These are phyloP conservation scores for Podaxis sp. DNA, from an alignment of 768 basidiomycete species.

Conservation along the genomic window DNA sequence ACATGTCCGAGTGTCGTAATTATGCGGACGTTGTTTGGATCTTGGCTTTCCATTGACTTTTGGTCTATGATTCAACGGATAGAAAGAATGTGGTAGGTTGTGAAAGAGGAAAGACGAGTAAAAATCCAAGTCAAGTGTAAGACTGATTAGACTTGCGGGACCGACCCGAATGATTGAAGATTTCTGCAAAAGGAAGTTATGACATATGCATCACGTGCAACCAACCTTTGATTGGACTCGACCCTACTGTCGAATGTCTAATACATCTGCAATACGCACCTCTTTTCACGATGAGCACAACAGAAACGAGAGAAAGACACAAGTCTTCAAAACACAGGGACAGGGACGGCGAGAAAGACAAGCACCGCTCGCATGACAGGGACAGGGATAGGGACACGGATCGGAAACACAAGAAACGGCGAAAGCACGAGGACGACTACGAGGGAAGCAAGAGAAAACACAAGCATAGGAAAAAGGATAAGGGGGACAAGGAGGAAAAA, in stretches of 20 bases:
- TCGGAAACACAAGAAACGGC: constrained; percentile 54
- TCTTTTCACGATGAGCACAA: background rate
- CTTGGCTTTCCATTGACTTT: constrained; percentile 33
- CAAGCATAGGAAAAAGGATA: constrained; percentile 45
- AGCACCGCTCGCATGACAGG: constrained; percentile 27
- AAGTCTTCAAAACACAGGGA: constrained; percentile 24
- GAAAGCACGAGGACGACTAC: constrained; percentile 45
- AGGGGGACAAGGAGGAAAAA: constrained; percentile 38
- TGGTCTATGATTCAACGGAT: background rate
- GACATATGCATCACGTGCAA: constrained; percentile 8
- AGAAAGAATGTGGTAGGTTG: constrained; percentile 10
- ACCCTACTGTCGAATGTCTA: background rate
- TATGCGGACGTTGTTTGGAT: constrained; percentile 60
- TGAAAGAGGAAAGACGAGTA: background rate
- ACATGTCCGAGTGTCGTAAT: constrained; percentile 89
- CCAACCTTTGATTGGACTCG: no score
- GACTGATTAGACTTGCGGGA: constrained; percentile 12
- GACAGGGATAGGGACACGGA: constrained; percentile 38
- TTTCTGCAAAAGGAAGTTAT: constrained; percentile 14
- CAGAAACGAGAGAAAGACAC: constrained; percentile 30
- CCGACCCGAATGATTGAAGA: constrained; percentile 9
- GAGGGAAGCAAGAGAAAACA: constrained; percentile 27
- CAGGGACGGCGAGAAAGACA: constrained; percentile 25
- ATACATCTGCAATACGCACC: background rate
- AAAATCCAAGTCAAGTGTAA: background rate